These are phyloP conservation scores for Euphrasia confusa DNA, from an alignment of 257 asterid species.

Conservation along the genomic window DNA sequence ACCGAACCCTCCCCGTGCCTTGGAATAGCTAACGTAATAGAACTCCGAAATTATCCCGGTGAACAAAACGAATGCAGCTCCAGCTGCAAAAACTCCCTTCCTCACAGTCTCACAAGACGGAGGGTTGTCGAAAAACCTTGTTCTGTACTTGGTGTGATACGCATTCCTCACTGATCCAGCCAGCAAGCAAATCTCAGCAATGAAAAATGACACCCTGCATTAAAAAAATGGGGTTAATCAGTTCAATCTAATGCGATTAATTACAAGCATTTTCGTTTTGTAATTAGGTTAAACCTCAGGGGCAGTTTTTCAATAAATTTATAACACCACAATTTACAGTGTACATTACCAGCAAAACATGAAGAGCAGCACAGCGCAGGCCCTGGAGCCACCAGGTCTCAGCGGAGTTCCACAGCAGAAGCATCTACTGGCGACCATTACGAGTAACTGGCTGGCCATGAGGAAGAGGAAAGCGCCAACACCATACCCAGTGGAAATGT, in stretches of 20 bases:
- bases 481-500: slow-evolving; percentile 81
- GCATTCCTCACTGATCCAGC: slow-evolving; percentile 94
- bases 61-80: slow-evolving; percentile 74
- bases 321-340: background rate
- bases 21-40: slow-evolving; percentile 57
- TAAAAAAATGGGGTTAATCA: background rate
- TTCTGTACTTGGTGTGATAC: slow-evolving; percentile 75
- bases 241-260: background rate
- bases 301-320: background rate
- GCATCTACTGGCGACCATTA: slow-evolving; percentile 79
- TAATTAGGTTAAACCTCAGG: background rate
- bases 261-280: background rate
- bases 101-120: slow-evolving; percentile 86
- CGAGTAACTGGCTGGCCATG: slow-evolving; percentile 57
- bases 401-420: slow-evolving; percentile 85
- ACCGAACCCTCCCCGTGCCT: slow-evolving; percentile 38
- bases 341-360: slow-evolving; percentile 68
- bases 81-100: slow-evolving; percentile 92
- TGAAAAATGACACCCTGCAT: slow-evolving; percentile 71
- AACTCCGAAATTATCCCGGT: slow-evolving; percentile 68
- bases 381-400: slow-evolving; percentile 88
- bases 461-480: slow-evolving; percentile 83
- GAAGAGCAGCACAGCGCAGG: slow-evolving; percentile 78
- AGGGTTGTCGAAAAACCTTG: slow-evolving; percentile 33
- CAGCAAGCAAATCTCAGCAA: slow-evolving; percentile 75